A percentile compares a stretch with the other conserved stretches of the same genome.
phyloP scores from a whole-genome alignment of 768 basidiomycete genomes.

The Stropharia rugosoannulata region DNA sequence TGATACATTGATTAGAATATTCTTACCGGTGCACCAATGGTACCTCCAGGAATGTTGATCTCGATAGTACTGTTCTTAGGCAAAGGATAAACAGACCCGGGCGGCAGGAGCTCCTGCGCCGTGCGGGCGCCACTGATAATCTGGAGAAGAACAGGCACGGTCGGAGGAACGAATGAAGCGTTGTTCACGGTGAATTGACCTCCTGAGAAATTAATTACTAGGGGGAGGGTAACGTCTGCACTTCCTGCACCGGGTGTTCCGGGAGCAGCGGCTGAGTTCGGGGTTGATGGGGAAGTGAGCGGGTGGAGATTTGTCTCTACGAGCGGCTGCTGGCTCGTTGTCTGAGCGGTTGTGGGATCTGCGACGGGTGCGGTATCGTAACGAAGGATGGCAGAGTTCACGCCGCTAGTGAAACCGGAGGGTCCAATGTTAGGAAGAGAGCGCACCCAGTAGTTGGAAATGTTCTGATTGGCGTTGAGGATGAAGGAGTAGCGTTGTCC shows the following conservation, averaged over 20 bases:
- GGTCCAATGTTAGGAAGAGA: slow-evolving; percentile 27
- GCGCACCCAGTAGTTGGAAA: slow-evolving; percentile 41
- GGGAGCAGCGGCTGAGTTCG: slow-evolving; percentile 14
- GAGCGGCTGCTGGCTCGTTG: slow-evolving; percentile 28
- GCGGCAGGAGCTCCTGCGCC: slow-evolving; percentile 11
- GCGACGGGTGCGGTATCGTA: slow-evolving; percentile 26
- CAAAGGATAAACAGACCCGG: not conserved
- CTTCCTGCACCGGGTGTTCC: slow-evolving; percentile 31
- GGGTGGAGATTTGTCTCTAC: slow-evolving; percentile 28
- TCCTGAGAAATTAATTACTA: slow-evolving; percentile 24
- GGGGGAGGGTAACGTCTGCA: slow-evolving; percentile 31
- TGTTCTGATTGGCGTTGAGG: slow-evolving; percentile 30
- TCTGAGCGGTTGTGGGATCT: not conserved
- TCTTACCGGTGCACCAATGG: not conserved
- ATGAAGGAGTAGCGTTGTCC: slow-evolving; percentile 21
- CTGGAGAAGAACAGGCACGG: slow-evolving; percentile 22
- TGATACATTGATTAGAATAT: not conserved
- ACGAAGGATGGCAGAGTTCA: slow-evolving; percentile 53
- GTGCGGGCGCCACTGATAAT: slow-evolving; percentile 25
- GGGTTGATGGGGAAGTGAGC: slow-evolving; percentile 2
- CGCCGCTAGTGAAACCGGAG: slow-evolving; percentile 23
- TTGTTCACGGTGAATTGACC: slow-evolving; percentile 29
- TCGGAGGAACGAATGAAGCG: slow-evolving; percentile 29
- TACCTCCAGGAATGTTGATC: not conserved
- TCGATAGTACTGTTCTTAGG: not conserved